Percentiles rank a stretch among this genome's conserved stretches.
These are phyloP conservation scores for Mycena olivaceomarginata DNA, from an alignment of 768 basidiomycete genomes.

Conservation along the genomic window DNA sequence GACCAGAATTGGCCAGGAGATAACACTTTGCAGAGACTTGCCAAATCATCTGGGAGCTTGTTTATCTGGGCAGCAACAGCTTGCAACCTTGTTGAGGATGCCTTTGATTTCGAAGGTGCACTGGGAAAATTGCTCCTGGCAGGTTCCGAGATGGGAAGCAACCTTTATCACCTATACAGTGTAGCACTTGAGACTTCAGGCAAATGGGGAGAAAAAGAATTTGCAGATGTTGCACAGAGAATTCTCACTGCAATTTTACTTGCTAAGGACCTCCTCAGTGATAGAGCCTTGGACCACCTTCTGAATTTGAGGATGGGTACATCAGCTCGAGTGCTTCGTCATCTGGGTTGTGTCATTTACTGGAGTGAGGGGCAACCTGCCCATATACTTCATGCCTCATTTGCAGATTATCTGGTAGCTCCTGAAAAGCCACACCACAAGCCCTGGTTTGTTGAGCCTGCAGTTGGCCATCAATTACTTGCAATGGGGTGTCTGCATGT, in stretches of 20 bases:
- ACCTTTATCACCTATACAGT: constrained; percentile 1
- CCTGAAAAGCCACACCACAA: not conserved
- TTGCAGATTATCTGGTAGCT: no score
- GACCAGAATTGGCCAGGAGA: no score
- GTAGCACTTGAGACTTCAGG: constrained; percentile 1
- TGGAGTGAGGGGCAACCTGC: no score
- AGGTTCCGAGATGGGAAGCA: constrained; percentile 4
- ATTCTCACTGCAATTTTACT: constrained; percentile 5
- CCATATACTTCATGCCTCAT: no score
- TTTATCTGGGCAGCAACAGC: not conserved
- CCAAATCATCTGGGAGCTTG: constrained; percentile 5
- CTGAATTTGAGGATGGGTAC: no score
- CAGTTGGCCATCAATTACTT: not conserved
- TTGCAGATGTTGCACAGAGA: constrained; percentile 4
- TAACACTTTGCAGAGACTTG: constrained; percentile 1
- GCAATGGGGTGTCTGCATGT: constrained; percentile 2
- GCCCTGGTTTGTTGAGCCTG: not conserved
- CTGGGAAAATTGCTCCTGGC: not conserved
- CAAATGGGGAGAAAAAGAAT: not conserved
- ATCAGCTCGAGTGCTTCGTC: no score
- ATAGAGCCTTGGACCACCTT: no score
- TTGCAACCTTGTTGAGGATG: not conserved
- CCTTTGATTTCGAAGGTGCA: not conserved
- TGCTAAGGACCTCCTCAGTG: constrained; percentile 1
- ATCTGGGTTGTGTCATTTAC: no score